Conservation (phyloP, 345 rosid species). For the Rubroshorea leprosula region DNA sequence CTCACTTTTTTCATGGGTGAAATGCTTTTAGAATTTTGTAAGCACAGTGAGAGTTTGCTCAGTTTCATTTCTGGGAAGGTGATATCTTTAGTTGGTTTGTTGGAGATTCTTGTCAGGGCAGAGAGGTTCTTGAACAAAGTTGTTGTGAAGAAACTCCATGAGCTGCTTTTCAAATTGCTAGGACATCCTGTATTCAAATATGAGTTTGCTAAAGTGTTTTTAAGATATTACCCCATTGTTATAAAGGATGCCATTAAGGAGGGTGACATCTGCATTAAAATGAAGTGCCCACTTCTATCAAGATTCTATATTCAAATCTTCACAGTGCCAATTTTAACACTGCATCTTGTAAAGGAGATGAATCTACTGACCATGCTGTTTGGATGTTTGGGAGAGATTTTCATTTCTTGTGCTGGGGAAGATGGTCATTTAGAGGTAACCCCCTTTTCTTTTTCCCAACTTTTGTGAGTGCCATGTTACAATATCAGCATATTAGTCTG, state of each 20-base stretch:
- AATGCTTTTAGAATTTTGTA: constrained; percentile 77
- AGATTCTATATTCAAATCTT: constrained; percentile 88
- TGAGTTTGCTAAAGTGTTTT: constrained; percentile 80
- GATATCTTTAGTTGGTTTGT: constrained; percentile 46
- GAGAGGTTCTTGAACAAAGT: constrained; percentile 56
- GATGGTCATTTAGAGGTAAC: constrained; percentile 79
- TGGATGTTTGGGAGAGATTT: constrained; percentile 69
- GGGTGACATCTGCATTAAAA: constrained; percentile 33
- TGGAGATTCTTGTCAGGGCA: constrained; percentile 65
- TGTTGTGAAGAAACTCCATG: constrained; percentile 58
- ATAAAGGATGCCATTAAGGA: constrained; percentile 55
- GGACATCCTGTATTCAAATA: constrained; percentile 85
- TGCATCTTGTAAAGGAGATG: constrained; percentile 87
- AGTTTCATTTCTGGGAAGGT: constrained; percentile 71
- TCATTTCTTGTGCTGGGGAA: constrained; percentile 60
- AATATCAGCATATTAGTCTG: background rate
- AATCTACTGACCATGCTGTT: constrained; percentile 57
- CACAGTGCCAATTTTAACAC: constrained; percentile 85
- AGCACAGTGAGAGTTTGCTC: constrained; percentile 82
- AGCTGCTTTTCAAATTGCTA: constrained; percentile 73
- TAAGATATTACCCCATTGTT: constrained; percentile 65
- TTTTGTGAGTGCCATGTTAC: background rate
- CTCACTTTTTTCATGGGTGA: constrained; percentile 60
- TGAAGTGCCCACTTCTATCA: constrained; percentile 51
- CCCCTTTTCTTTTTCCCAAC: background rate